Evolutionary conservation across 345 rosid species (phyloP), one percentile per base, ranked within the genome.

Genomic region (Ceriops decandra): DNA sequence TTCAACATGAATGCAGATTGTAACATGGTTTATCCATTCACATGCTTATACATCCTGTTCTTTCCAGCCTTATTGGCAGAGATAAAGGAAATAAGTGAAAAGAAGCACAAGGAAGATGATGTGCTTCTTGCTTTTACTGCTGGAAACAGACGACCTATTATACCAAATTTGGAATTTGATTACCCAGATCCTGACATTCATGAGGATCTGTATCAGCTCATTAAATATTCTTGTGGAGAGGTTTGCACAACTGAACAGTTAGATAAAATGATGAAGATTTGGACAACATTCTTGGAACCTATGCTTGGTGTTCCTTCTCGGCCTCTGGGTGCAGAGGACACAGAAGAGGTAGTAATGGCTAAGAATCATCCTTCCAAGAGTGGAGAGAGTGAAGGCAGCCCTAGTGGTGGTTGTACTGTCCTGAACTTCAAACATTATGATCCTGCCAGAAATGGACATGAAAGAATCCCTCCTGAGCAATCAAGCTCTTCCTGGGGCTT

Each of bases 271-370:
- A 86, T 91, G 88, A 91, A 86, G 76, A 81, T 95, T 56, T 95
- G 99, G 97, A 91, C 89, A 63, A 87, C 89, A n/a, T 90, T 95
- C 77, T 73, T 95, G 81, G 99, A 91, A 68, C 99, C 96, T 52
- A 67, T 87, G 67, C 79, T 91, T 36, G 93, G 95, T 60, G 89
- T 87, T 81, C 84, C 96, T 77, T 81, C 85, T 70, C 89, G 98
- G 30, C 88, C 95, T 77, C 90, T 85, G 68, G 93, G 95, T 74
- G 82, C 90, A 26, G 93, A 88, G 84, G 93, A 91, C 80, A 86
- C 77, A 59, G 90, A 90, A 82, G 96, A 87, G 80, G 89, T 76
- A 68, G 84, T 84, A 47, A 89, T 84, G 81, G 80, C 90, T 60
- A 85, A 81, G 61, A 86, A 72, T 73, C 88, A 80, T 69, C 61